Conservation (phyloP, 2,329 filamentous ascomycete genomes). For the Biscogniauxia mediterranea region DNA sequence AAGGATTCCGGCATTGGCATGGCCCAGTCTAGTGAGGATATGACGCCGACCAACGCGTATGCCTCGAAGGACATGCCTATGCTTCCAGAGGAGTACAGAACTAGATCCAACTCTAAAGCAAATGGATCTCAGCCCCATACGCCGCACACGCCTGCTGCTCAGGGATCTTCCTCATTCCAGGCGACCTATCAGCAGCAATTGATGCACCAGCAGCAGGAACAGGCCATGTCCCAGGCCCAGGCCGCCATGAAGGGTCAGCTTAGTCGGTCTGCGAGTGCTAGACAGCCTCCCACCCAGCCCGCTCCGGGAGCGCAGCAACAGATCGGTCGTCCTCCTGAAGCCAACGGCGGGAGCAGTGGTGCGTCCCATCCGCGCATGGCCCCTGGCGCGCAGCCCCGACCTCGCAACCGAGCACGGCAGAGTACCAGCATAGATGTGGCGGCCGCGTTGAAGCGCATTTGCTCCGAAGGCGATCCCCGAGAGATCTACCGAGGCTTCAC, state of each 20-base stretch:
- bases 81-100: constrained; percentile 66
- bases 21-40: constrained; percentile 57
- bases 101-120: constrained; percentile 64
- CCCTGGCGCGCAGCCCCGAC: constrained; percentile 54
- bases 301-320: constrained; percentile 53
- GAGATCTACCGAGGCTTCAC: constrained; percentile 82
- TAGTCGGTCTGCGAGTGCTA: constrained; percentile 72
- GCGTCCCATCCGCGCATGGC: constrained; percentile 37
- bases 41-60: constrained; percentile 43
- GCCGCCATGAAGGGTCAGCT: constrained; percentile 72
- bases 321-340: constrained; percentile 27
- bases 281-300: constrained; percentile 53
- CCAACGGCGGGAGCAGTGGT: constrained; percentile 26
- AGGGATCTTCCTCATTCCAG: constrained; percentile 40
- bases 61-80: constrained; percentile 53
- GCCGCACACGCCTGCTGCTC: constrained; percentile 46
- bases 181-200: constrained; percentile 60
- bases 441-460: constrained; percentile 81
- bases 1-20: constrained; percentile 66
- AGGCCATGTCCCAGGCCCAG: constrained; percentile 76
- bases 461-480: constrained; percentile 84
- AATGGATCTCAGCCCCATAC: constrained; percentile 53
- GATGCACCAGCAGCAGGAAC: constrained; percentile 81
- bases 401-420: constrained; percentile 74
- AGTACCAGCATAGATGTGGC: constrained; percentile 82